Evolutionary conservation across 305 asterid genomes (phyloP), one percentile per base, ranked within the genome.

Genomic region (Fraxinus nigra): DNA sequence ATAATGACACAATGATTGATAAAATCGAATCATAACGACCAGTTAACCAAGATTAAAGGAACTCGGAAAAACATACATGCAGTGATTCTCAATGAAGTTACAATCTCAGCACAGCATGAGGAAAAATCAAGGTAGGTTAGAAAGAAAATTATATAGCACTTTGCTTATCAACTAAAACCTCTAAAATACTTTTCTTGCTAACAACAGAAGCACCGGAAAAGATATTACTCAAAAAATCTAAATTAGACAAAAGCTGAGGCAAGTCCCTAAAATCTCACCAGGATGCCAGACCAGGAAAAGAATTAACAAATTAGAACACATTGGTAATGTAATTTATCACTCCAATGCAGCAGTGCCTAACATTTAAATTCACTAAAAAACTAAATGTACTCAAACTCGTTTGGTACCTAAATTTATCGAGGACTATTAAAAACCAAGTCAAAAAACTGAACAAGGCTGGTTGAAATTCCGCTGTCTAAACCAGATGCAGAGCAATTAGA

Each of bases 1-100:
- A 16, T 37, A 63, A 78, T 14, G 3, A 35, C 59, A 35, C 0
- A n/a, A 30, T 38, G 33, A 65, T 22, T 35, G 6, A 65, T 10
- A 18, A 14, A 14, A 79, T 65, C 43, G 7, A 65, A n/a, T 30
- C 9, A 26, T 16, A 79, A 38, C 20, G 13, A 38, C 4, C 9
- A 26, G 63, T 61, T 24, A 22, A 24, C 81, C 43, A 1, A 34
- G 38, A 78, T 38, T 34, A 7, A 38, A 8, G 16, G 24, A 35
- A 37, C 76, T 69, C 33, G 77, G 69, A 79, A 69, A 69, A 67
- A 16, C 51, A 35, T 24, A 16, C 67, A 69, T 28, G 82, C 65
- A 69, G 16, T 35, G 81, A 69, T 69, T 77, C 56, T 40, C 61
- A 32, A 75, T 7, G 28, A 76, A 18, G 46, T 59, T 8, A 40